phyloP scores from a whole-genome alignment of 768 basidiomycete genomes.

The Pisolithus sp. region DNA sequence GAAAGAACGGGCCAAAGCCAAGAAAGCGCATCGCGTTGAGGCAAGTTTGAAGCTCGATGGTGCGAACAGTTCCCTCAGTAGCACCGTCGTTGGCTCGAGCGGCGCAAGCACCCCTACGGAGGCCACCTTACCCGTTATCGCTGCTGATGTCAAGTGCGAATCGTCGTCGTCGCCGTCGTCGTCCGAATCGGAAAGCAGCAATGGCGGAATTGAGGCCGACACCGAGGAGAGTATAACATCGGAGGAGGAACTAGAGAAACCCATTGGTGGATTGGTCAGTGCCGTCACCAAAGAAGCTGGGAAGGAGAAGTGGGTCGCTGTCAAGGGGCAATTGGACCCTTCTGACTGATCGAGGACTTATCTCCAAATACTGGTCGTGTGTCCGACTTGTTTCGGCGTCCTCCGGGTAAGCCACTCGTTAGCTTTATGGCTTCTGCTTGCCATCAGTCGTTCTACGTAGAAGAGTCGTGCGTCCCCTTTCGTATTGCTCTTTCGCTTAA shows the following conservation, averaged over 20 bases:
- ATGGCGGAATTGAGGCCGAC: conserved; percentile 61
- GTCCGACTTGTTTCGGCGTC: background rate
- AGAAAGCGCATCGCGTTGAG: conserved; percentile 37
- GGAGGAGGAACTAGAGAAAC: conserved; percentile 55
- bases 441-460: background rate
- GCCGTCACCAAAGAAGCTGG: conserved; percentile 23
- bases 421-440: background rate
- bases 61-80: conserved; percentile 6
- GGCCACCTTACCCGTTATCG: conserved; percentile 15
- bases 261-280: conserved; percentile 13
- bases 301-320: conserved; percentile 74
- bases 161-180: conserved; percentile 34
- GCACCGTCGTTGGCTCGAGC: background rate
- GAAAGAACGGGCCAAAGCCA: conserved; percentile 52
- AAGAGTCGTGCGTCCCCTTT: background rate
- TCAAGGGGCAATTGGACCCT: conserved; percentile 44
- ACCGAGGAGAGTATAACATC: conserved; percentile 72
- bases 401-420: background rate
- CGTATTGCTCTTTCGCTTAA: conserved; percentile 5
- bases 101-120: conserved; percentile 6
- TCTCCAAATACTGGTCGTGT: background rate
- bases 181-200: conserved; percentile 56
- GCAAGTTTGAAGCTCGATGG: conserved; percentile 25
- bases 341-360: background rate
- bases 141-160: conserved; percentile 25